Evolutionary conservation across 2,329 filamentous ascomycete genomes (phyloP).

Genomic region (Fusarium drepaniforme): DNA sequence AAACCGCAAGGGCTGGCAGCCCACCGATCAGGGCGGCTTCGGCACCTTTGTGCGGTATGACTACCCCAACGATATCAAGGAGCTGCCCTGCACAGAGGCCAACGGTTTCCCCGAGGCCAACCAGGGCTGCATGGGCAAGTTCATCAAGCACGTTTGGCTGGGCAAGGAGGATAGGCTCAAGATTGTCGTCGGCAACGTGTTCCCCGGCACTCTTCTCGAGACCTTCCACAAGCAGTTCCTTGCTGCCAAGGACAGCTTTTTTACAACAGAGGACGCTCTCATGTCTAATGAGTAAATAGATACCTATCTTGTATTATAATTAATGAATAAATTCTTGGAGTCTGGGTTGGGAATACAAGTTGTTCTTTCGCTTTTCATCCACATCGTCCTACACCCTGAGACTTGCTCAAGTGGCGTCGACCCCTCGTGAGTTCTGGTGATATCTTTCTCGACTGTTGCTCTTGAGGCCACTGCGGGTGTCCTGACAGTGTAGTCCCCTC

Average conservation of each 20-base stretch:
- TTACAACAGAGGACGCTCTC: slow-evolving; percentile 11
- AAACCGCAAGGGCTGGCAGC: slow-evolving; percentile 45
- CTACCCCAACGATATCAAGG: slow-evolving; percentile 54
- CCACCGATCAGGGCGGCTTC: slow-evolving; percentile 59
- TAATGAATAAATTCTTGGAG: neutral
- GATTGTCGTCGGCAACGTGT: slow-evolving; percentile 52
- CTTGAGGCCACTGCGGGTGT: neutral
- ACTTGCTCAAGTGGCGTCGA: neutral
- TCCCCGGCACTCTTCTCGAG: slow-evolving; percentile 52
- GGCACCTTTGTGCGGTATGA: slow-evolving; percentile 58
- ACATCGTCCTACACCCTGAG: neutral
- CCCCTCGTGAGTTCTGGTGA: neutral
- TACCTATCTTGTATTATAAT: neutral
- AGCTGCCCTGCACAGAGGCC: slow-evolving; percentile 57
- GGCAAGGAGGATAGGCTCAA: slow-evolving; percentile 56
- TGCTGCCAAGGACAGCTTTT: slow-evolving; percentile 50
- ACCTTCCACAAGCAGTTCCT: slow-evolving; percentile 53
- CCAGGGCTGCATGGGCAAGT: slow-evolving; percentile 54
- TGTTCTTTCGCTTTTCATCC: neutral
- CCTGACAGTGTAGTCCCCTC: neutral
- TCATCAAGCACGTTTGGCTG: slow-evolving; percentile 59
- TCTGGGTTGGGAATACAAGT: neutral
- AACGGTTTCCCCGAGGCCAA: slow-evolving; percentile 57
- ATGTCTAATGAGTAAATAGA: slow-evolving; percentile 3
- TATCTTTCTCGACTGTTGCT: neutral